Base-by-base conservation (phyloP, 139 green algal genomes). In the Chlorella sp. region DNA sequence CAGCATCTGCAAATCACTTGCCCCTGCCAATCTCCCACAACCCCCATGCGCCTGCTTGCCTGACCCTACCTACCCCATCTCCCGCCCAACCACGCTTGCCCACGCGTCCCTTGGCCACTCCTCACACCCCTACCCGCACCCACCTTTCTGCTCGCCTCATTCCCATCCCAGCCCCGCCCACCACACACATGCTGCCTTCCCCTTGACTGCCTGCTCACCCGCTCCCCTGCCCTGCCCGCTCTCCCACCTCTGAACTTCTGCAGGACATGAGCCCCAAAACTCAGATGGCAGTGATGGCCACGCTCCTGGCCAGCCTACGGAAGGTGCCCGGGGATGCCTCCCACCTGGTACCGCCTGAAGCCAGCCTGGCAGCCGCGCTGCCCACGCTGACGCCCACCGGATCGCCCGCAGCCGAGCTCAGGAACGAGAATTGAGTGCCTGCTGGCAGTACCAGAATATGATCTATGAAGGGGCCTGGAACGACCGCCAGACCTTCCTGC, bases 201-300 rank as follows among this genome's bases (percentile, higher is more conserved):
- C 15, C 64, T 14, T 26, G 64, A 3, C 22, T 3, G 64, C 64
- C 24, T 26, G 24, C 21, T 77, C 28, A 28, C 69, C 69, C 7
- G 81, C 48, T n/a, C 36, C 40, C 48, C 37, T 85, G 18, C 32
- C 79, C 42, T n/a, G 3, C 42, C 37, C 28, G 71, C 57, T 76
- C 30, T 37, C 61, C 83, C 36, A 32, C 36, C 82, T 61, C 83
- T 39, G 32, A n/a, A 32, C 32, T 15, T 15, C 0, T 40, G 61
- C 84, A 88, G 84, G 32, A 64, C 66, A 37, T 88, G 28, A 88
- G 22, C 39, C 39, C 71, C 16, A 64, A 48, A 39, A 32, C 66
- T 15, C 71, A 88, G 84, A 40, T 88, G 84, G 42, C 60, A 1
- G 71, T 88, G 19, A 81, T 88, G 84, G 84, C 84, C 34, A 76